Evolutionary conservation across 495 filamentous ascomycete genomes (phyloP), one percentile per base, ranked within the genome.

Genomic region (Hypoxylon lienhwacheense): DNA sequence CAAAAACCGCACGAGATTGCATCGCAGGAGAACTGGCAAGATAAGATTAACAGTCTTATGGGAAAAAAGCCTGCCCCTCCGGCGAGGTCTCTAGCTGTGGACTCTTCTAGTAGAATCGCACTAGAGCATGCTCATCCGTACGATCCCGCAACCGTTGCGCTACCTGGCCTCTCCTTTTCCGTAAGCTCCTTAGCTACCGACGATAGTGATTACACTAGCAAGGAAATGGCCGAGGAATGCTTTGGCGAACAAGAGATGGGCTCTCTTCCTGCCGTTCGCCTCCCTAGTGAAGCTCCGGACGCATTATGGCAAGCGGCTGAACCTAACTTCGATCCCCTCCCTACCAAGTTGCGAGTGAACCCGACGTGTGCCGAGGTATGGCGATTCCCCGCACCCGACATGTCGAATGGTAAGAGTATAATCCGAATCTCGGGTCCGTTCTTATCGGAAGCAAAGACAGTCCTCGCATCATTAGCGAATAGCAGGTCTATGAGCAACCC

Each of bases 221-320:
- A 80, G 54, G 81, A 81, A 17, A 85, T 86, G 59, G 85, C 84
- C 22, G 88, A 92, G 55, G 87, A 86, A 48, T 86, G 89, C 56
- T 90, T 92, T 47, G 88, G 90, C 52, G 86, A 91, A 64, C 86
- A 87, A 51, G 88, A 90, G 67, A 86, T 85, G 66, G 88, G 87
- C 3, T 90, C 87, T 32, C 68, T 88, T 15, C 88, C 88, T 7
- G 77, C 81, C 25, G 81, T 92, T 11, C 81, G 78, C 39, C 74
- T 91, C 2, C 87, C 88, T 8, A 73, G 71, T 16, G 76, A 75
- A 48, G 78, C 81, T 19, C 83, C 86, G 5, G 74, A 80, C 12
- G 65, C 68, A 32, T 62, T 70, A 59, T 72, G 82, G 81, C 64
- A 72, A 63, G 68, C 72, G 17, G 62, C 54, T 0, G 45, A 54